Evolutionary conservation across 768 basidiomycete species (phyloP).

Genomic region (Mrakia blollopis): DNA sequence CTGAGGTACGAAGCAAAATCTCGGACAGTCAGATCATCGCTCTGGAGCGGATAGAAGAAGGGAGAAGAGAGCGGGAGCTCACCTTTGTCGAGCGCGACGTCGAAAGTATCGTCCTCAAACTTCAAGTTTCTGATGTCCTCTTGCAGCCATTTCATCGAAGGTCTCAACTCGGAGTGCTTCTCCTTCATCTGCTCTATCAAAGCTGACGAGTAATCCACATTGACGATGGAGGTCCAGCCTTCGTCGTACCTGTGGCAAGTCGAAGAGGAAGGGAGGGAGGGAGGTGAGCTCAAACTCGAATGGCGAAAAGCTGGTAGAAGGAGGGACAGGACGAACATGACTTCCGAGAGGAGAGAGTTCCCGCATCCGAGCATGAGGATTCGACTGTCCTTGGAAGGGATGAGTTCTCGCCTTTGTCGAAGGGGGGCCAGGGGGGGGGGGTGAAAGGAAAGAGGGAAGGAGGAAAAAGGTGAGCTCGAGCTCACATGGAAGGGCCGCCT

Average conservation of each 20-base stretch:
- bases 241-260: slow-evolving; percentile 60
- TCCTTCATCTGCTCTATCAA: slow-evolving; percentile 68
- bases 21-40: slow-evolving; percentile 15
- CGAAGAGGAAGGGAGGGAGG: not conserved
- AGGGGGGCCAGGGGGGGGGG: not conserved
- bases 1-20: not conserved
- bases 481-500: not conserved
- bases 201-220: slow-evolving; percentile 71
- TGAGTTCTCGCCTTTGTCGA: slow-evolving; percentile 21
- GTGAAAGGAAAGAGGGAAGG: not conserved
- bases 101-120: slow-evolving; percentile 61
- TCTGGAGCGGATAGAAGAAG: not conserved
- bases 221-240: slow-evolving; percentile 73
- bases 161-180: slow-evolving; percentile 52
- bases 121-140: slow-evolving; percentile 72
- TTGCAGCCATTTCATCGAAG: slow-evolving; percentile 75
- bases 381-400: slow-evolving; percentile 33
- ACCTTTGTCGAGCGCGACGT: slow-evolving; percentile 82
- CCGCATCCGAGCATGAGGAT: slow-evolving; percentile 45
- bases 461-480: slow-evolving; percentile 5
- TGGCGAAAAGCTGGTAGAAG: too few species aligned
- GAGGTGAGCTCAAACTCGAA: not conserved
- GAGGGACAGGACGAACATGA: slow-evolving; percentile 32
- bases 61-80: not conserved
- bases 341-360: slow-evolving; percentile 41